phyloP scores from a whole-genome alignment of 116 monocot genomes.

The Trichopus zeylanicus region DNA sequence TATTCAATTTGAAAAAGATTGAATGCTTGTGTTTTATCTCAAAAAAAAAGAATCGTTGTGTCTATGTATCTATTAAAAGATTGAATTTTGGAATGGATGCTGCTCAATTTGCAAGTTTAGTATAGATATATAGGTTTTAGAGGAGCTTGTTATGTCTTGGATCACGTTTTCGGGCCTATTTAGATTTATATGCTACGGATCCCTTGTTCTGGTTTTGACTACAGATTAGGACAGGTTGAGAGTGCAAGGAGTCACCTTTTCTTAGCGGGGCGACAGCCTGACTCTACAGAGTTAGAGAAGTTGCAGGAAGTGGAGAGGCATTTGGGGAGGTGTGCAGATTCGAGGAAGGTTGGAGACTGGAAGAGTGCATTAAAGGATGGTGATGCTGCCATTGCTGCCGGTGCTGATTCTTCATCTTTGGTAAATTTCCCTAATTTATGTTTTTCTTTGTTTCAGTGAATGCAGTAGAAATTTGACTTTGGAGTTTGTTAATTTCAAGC shows the following conservation, averaged over 20 bases:
- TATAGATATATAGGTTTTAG: too few relatives aligned
- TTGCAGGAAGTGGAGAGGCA: conserved; percentile 42
- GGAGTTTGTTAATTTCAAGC: conserved; percentile 20
- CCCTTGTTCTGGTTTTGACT: conserved; percentile 1
- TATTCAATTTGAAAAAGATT: not conserved
- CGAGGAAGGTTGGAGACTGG: conserved; percentile 44
- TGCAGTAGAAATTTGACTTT: not conserved
- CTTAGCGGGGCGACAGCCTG: conserved; percentile 14
- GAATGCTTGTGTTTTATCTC: not conserved
- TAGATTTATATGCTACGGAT: not conserved
- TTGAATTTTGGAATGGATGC: not conserved
- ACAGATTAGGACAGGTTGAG: conserved; percentile 55
- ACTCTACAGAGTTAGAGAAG: conserved; percentile 34
- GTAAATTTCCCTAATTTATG: too few relatives aligned
- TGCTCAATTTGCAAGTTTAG: too few relatives aligned
- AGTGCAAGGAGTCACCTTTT: conserved; percentile 29
- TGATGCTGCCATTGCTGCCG: conserved; percentile 37
- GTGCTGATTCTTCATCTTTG: conserved; percentile 48
- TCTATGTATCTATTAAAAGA: not conserved
- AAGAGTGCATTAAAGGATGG: conserved; percentile 38
- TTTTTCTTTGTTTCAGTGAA: not conserved
- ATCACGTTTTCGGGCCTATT: not conserved
- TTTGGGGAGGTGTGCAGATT: conserved; percentile 21
- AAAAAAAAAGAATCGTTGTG: too few relatives aligned
- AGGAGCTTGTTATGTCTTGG: not conserved